A percentile compares a stretch with the other conserved stretches of the same genome.
Evolutionary conservation across 1,139 yeast genomes (phyloP).

Genomic region (Taphrina flavorubra): DNA sequence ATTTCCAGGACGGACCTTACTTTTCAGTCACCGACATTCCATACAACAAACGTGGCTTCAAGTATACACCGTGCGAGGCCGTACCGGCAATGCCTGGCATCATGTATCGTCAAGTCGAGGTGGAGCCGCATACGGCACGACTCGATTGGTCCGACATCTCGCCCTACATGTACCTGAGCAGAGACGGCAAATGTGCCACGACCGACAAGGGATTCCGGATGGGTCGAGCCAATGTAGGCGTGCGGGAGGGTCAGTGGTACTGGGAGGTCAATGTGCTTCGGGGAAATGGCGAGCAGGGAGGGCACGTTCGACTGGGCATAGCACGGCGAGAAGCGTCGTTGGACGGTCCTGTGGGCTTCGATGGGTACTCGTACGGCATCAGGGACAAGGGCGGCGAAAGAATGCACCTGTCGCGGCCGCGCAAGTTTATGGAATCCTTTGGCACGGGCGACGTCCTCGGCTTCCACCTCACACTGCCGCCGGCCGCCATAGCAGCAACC

Average conservation of each 20-base stretch:
- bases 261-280: constrained; percentile 70
- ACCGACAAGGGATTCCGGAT: constrained; percentile 80
- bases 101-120: constrained; percentile 75
- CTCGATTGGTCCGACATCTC: constrained; percentile 77
- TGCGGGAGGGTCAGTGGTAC: constrained; percentile 80
- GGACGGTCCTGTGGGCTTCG: constrained; percentile 96
- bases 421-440: constrained; percentile 64
- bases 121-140: constrained; percentile 68
- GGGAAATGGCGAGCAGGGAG: constrained; percentile 47
- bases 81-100: constrained; percentile 65
- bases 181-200: constrained; percentile 51
- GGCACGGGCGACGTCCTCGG: constrained; percentile 83
- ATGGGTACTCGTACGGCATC: constrained; percentile 90
- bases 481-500: constrained; percentile 20
- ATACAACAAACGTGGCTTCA: constrained; percentile 76
- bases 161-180: constrained; percentile 60
- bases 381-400: constrained; percentile 82
- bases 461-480: constrained; percentile 73
- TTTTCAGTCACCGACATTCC: constrained; percentile 76
- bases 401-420: constrained; percentile 75
- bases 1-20: constrained; percentile 49
- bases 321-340: constrained; percentile 84
- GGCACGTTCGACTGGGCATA: constrained; percentile 81
- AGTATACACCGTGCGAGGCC: constrained; percentile 80
- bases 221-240: constrained; percentile 72